A percentile compares a stretch with the other conserved stretches of the same genome.
Evolutionary conservation across 2,329 filamentous ascomycete species (phyloP).

Genomic region (Clathrospora elynae): DNA sequence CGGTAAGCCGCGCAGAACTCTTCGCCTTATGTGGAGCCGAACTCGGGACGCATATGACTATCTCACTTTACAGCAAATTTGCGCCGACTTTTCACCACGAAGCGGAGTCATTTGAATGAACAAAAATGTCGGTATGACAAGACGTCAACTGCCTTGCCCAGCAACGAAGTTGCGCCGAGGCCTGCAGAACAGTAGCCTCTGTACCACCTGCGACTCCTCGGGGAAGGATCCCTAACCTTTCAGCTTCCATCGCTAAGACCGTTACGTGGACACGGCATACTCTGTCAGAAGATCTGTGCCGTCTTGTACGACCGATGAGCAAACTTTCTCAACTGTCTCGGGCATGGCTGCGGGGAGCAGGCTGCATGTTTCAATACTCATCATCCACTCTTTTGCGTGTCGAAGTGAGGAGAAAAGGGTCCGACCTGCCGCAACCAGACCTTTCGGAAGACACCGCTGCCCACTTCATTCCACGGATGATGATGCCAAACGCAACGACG

Average conservation of each 20-base stretch:
- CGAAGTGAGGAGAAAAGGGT: slow-evolving; percentile 12
- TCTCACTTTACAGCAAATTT: slow-evolving; percentile 32
- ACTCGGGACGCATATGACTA: too few relatives aligned
- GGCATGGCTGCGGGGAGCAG: slow-evolving; percentile 26
- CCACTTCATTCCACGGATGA: slow-evolving; percentile 23
- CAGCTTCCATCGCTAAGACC: slow-evolving; percentile 27
- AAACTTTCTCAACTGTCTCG: slow-evolving; percentile 38
- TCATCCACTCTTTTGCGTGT: slow-evolving; percentile 15
- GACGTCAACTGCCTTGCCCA: slow-evolving; percentile 23
- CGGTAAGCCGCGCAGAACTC: slow-evolving; percentile 26
- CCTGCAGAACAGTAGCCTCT: slow-evolving; percentile 16
- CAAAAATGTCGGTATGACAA: slow-evolving; percentile 26
- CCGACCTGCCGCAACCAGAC: slow-evolving; percentile 17
- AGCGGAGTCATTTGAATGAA: slow-evolving; percentile 21
- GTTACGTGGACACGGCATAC: slow-evolving; percentile 32
- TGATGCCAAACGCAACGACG: slow-evolving; percentile 27
- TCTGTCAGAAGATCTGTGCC: slow-evolving; percentile 35
- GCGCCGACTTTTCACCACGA: slow-evolving; percentile 30
- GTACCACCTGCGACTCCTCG: slow-evolving; percentile 25
- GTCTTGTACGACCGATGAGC: slow-evolving; percentile 32
- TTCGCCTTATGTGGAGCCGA: slow-evolving; percentile 32
- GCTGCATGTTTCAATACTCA: slow-evolving; percentile 37
- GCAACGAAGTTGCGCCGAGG: slow-evolving; percentile 21
- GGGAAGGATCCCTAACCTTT: slow-evolving; percentile 24
- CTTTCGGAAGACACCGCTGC: slow-evolving; percentile 14